A percentile compares a stretch with the other conserved stretches of the same genome.
These are phyloP conservation scores for Neurospora sp. DNA, from an alignment of 495 filamentous ascomycete genomes.

Conservation along the genomic window DNA sequence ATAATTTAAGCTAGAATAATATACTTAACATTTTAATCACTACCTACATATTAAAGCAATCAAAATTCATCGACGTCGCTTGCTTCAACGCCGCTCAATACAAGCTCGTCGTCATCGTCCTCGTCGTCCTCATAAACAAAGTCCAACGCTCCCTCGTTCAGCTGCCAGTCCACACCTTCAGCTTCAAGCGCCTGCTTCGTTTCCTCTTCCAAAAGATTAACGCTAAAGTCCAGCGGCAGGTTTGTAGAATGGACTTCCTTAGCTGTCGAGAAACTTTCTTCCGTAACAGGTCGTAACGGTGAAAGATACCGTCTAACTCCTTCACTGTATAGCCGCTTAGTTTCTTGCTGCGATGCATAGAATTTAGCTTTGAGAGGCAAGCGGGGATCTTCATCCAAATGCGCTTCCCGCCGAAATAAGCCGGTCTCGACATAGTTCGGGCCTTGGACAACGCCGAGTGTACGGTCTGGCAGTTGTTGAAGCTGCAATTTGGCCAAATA, in stretches of 20 bases:
- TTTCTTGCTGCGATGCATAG: conserved; percentile 18
- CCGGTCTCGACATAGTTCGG: conserved; percentile 29
- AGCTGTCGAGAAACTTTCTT: not conserved
- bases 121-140: not conserved
- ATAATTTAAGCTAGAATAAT: not conserved
- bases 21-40: not conserved
- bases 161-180: conserved; percentile 6
- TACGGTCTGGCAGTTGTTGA: conserved; percentile 18
- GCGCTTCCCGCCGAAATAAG: conserved; percentile 28
- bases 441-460: conserved; percentile 37
- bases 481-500: conserved; percentile 26
- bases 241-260: conserved; percentile 14
- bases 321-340: not conserved
- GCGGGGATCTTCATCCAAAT: conserved; percentile 22
- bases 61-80: not conserved
- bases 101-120: not conserved
- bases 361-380: conserved; percentile 23
- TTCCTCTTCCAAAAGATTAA: conserved; percentile 7
- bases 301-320: conserved; percentile 1
- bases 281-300: conserved; percentile 2
- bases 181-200: conserved; percentile 7
- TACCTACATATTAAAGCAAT: not conserved
- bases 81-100: not conserved
- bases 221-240: conserved; percentile 14
- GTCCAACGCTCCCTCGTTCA: not conserved